Conservation (phyloP, 2,329 filamentous ascomycete species). For the Plenodomus lindquistii region DNA sequence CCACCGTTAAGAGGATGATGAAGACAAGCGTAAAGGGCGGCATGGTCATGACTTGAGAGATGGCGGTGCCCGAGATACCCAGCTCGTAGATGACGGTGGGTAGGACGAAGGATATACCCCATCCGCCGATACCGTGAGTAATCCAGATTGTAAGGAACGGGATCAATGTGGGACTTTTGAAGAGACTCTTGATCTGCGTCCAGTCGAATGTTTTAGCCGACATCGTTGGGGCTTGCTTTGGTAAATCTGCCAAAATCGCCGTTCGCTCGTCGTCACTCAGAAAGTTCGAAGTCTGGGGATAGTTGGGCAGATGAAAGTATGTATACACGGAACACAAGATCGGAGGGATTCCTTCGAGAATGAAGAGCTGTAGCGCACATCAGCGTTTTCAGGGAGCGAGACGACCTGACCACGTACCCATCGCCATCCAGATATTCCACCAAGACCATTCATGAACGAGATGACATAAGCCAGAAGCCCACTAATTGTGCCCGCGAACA, state of each 20-base stretch:
- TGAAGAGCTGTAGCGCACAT: no score
- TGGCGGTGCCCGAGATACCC: conserved; percentile 22
- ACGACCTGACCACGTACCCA: no score
- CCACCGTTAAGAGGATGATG: conserved; percentile 21
- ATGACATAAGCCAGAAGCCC: conserved; percentile 62
- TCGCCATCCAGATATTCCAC: conserved; percentile 42
- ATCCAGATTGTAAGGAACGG: conserved; percentile 31
- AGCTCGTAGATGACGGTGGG: conserved; percentile 27
- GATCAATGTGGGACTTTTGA: conserved; percentile 23
- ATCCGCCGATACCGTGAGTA: conserved; percentile 26
- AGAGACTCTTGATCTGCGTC: conserved; percentile 18
- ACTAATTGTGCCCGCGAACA: conserved; percentile 61
- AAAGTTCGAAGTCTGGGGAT: no score
- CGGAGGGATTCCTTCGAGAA: no score
- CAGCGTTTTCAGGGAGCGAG: no score
- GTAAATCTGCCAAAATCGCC: no score
- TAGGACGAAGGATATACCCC: conserved; percentile 28
- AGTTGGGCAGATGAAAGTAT: no score
- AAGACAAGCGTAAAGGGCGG: conserved; percentile 27
- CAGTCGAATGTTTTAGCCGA: conserved; percentile 26
- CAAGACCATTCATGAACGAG: conserved; percentile 61
- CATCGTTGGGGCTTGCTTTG: no score
- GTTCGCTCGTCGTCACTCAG: no score
- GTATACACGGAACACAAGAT: no score
- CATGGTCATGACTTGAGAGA: conserved; percentile 29